These are phyloP conservation scores for Pestalotiopsis fici DNA, from an alignment of 2,329 filamentous ascomycete genomes.

Conservation along the genomic window DNA sequence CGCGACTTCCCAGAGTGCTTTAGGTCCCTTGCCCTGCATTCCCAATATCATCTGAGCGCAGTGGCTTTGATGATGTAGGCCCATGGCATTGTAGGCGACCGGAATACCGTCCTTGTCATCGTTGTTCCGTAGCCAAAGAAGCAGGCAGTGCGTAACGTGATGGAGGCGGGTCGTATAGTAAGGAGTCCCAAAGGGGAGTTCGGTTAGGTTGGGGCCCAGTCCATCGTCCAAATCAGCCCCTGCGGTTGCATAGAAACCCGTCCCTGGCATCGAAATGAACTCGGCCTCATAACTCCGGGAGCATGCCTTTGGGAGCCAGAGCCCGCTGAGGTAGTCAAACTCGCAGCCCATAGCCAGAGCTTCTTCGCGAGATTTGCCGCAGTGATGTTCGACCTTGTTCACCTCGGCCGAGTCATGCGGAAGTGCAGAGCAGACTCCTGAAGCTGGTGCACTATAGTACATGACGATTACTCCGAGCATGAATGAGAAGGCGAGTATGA, in stretches of 20 bases:
- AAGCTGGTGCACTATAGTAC: no score
- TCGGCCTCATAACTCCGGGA: background rate
- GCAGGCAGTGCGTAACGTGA: background rate
- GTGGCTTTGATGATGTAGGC: background rate
- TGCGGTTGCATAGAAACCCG: background rate
- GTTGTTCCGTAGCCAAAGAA: background rate
- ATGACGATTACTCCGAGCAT: no score
- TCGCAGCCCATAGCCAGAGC: background rate
- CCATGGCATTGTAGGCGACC: background rate
- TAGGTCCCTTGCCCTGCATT: background rate
- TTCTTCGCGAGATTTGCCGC: background rate
- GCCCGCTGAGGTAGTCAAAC: background rate
- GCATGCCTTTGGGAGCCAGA: background rate
- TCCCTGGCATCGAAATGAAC: background rate
- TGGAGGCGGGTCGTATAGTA: background rate
- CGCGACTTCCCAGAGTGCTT: background rate
- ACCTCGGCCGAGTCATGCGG: no score
- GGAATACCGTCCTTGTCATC: background rate
- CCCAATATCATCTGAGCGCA: background rate
- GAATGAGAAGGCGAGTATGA: no score
- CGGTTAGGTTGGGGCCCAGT: background rate
- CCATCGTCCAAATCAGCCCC: background rate
- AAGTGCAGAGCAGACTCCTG: no score
- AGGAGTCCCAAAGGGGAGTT: background rate
- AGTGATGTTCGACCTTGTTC: background rate